Conservation (phyloP, 1,139 yeast species). For the Debaryomyces fabryi region DNA sequence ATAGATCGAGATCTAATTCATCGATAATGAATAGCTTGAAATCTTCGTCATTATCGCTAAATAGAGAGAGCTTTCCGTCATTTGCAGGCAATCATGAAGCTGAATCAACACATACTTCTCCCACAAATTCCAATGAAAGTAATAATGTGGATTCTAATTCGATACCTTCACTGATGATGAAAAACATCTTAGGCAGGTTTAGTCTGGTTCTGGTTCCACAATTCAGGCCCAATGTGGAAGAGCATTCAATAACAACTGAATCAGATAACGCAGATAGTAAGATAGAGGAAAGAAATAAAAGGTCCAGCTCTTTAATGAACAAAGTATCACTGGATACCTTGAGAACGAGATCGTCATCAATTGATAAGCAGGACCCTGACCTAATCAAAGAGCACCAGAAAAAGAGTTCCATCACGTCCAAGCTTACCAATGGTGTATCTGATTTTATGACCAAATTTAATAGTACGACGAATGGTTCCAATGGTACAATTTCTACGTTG, state of each 20-base stretch:
- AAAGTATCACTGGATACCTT: constrained; percentile 38
- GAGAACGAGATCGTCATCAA: constrained; percentile 43
- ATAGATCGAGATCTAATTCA: constrained; percentile 40
- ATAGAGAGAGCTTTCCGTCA: constrained; percentile 33
- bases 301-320: constrained; percentile 33
- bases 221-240: constrained; percentile 12
- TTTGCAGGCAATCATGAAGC: constrained; percentile 19
- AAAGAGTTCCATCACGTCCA: constrained; percentile 42
- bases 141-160: constrained; percentile 15
- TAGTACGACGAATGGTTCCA: constrained; percentile 12
- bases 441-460: constrained; percentile 49
- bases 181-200: constrained; percentile 38
- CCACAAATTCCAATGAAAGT: constrained; percentile 15
- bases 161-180: constrained; percentile 34
- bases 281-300: constrained; percentile 15
- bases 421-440: constrained; percentile 41
- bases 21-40: constrained; percentile 25
- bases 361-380: constrained; percentile 24
- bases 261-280: constrained; percentile 10
- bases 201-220: constrained; percentile 34
- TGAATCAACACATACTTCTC: constrained; percentile 16
- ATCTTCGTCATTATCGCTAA: constrained; percentile 19
- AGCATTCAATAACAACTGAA: constrained; percentile 7
- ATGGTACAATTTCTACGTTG: constrained; percentile 6
- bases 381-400: constrained; percentile 14